phyloP scores from a whole-genome alignment of 2,329 filamentous ascomycete genomes.

The Pyrenophora tritici-repentis region DNA sequence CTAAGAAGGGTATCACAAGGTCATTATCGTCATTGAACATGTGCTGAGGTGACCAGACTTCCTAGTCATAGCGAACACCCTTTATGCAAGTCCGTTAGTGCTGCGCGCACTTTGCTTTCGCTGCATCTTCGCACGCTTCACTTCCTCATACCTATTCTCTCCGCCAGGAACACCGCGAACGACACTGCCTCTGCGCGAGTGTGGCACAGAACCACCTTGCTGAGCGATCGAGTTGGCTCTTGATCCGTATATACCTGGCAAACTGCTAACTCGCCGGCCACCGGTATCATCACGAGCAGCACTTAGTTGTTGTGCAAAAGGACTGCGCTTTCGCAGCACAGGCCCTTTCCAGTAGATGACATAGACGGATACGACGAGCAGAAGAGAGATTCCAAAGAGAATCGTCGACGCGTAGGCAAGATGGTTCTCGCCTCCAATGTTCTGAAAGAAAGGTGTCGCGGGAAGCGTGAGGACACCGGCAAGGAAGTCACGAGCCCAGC shows the following conservation, averaged over 20 bases:
- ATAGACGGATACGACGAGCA: constrained; percentile 51
- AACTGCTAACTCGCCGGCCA: constrained; percentile 39
- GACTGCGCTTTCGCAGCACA: constrained; percentile 56
- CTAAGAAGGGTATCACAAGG: too few species aligned
- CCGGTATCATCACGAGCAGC: constrained; percentile 39
- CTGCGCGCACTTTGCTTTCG: constrained; percentile 13
- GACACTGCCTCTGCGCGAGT: constrained; percentile 37
- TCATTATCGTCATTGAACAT: too few species aligned
- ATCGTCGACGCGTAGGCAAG: constrained; percentile 61
- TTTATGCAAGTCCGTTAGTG: neutral
- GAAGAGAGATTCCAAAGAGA: constrained; percentile 57
- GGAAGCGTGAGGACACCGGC: constrained; percentile 74
- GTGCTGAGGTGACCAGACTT: too few species aligned
- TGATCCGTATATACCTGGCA: constrained; percentile 40
- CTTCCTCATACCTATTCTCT: constrained; percentile 18
- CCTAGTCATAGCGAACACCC: neutral
- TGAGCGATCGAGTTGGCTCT: constrained; percentile 35
- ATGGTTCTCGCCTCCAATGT: constrained; percentile 49
- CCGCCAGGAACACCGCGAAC: constrained; percentile 25
- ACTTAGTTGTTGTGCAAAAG: constrained; percentile 58
- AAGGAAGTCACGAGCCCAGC: constrained; percentile 75
- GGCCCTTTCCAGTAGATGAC: constrained; percentile 62
- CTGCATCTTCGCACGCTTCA: constrained; percentile 10
- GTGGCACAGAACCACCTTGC: constrained; percentile 23
- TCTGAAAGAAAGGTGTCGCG: constrained; percentile 63